phyloP scores from a whole-genome alignment of 805 yeast genomes.

The Saturnispora sanitii region DNA sequence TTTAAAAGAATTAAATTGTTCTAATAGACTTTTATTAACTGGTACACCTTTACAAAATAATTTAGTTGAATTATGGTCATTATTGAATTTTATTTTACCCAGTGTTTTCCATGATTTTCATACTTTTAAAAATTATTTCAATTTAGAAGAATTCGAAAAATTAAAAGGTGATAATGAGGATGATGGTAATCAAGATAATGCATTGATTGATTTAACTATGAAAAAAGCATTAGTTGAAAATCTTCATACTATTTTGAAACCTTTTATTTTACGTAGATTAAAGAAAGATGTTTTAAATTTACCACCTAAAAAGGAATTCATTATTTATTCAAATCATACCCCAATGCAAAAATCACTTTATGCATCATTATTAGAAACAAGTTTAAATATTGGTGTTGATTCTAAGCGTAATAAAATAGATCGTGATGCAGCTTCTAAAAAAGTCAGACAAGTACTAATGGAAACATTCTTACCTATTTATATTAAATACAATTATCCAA shows the following conservation, averaged over 20 bases:
- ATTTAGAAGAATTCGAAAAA: conserved; percentile 52
- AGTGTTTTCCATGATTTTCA: conserved; percentile 87
- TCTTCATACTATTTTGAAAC: conserved; percentile 79
- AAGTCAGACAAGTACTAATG: conserved; percentile 31
- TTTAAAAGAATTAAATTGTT: conserved; percentile 55
- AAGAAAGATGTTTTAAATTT: conserved; percentile 64
- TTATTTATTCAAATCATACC: conserved; percentile 63
- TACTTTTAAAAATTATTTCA: conserved; percentile 90
- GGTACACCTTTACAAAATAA: conserved; percentile 98
- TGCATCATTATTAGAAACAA: conserved; percentile 7
- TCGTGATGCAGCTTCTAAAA: conserved; percentile 1
- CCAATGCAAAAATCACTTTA: conserved; percentile 47
- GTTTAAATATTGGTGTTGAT: conserved; percentile 3
- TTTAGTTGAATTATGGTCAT: conserved; percentile 82
- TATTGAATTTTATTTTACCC: conserved; percentile 83
- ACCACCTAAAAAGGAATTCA: conserved; percentile 87
- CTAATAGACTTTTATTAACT: conserved; percentile 71
- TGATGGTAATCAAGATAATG: conserved; percentile 27
- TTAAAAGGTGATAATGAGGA: conserved; percentile 15
- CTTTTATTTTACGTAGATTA: conserved; percentile 75
- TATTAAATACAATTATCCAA: conserved; percentile 10
- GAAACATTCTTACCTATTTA: conserved; percentile 33
- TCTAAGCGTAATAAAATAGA: background rate
- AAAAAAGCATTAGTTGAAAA: conserved; percentile 59
- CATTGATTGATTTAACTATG: conserved; percentile 46